Base-by-base conservation (phyloP, 2,329 filamentous ascomycete species). In the Microdochium nivale region DNA sequence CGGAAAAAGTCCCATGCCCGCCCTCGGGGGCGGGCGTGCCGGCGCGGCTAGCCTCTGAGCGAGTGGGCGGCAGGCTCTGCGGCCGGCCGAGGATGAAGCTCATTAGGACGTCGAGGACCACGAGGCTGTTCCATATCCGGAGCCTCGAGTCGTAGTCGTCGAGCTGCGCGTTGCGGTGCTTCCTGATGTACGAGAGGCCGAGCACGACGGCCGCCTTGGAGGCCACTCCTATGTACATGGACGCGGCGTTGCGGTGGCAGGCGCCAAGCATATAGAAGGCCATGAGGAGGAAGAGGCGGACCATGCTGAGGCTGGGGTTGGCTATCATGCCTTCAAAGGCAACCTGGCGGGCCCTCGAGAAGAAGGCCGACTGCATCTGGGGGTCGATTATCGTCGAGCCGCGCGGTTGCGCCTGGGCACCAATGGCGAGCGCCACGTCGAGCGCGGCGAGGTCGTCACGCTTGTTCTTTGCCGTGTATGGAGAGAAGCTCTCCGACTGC, bases 141-240 rank as follows among this genome's bases (percentile, higher is more conserved):
- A 70, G 63, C 55, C 71, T 75, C 27, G 49, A 49, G 13, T 49
- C 37, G 40, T 44, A 44, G 40, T 44, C 40, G 5, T 44, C 40
- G 19, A 44, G 33, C 33, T 37, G 33, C 16, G 33, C 40, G 21
- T 44, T 44, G n/a, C 40, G 10, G 40, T 44, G 40, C 13, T 44
- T 44, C 40, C 40, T 21, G 40, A 48, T 51, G 1, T 50, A 9
- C 30, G 49, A 48, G 48, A 84, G 58, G 0, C 81, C 81, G 0
- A 84, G 58, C 0, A 79, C 77, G 3, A 77, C 74, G 0, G 81
- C 80, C 1, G 80, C 77, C 50, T 78, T 74, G 0, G 76, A 70
- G 1, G 81, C 80, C 9, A 84, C 74, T 0, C 80, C 80, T 2
- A 84, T 62, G 51, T 84, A 84, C 77, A 84, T 82, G 50, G 81